Evolutionary conservation across 495 filamentous ascomycete genomes (phyloP), one percentile per base, ranked within the genome.

Genomic region (Apodospora peruviana): DNA sequence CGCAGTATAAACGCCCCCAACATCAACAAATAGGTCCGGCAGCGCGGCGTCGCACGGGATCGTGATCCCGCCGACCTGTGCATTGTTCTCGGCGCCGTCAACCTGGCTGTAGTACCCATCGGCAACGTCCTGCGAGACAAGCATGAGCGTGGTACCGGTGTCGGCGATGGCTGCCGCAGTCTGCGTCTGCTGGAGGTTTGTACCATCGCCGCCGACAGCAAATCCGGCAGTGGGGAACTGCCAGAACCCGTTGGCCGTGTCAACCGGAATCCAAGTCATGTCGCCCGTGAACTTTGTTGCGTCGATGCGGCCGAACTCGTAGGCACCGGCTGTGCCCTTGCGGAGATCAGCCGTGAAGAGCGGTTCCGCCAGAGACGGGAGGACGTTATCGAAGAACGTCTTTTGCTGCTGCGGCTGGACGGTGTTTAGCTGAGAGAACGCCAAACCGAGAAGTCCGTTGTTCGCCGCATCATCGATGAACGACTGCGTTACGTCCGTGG

Each of bases 321-420:
- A 95, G 50, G 78, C 75, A 37, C 89, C 87, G 5, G 74, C 70
- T 18, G 64, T 69, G 45, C 79, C 72, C 17, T 75, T 65, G 48
- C 82, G 80, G 35, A 93, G 78, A 40, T 84, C 77, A 20, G 83
- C 83, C 2, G 86, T 85, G 65, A 93, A 85, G 19, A 93, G 65
- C 4, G 87, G 86, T 55, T 79, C 66, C 32, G 80, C 75, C 19
- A 95, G 79, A 9, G 63, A 64, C 19, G 70, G 48, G 53, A 80
- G 76, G 40, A 87, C 70, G 59, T 89, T 91, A 49, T 89, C 87
- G 64, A 93, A 91, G 66, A 90, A 93, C 22, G 88, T 93, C 58
- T 81, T 81, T 60, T 89, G 84, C 52, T 70, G 71, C 12, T 72
- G 62, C 0, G 86, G 85, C 43, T 77, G 62, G 35, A 93, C 80